A percentile compares a stretch with the other conserved stretches of the same genome.
phyloP scores from a whole-genome alignment of 2,329 filamentous ascomycete species.

The Fonsecaea multimorphosa region DNA sequence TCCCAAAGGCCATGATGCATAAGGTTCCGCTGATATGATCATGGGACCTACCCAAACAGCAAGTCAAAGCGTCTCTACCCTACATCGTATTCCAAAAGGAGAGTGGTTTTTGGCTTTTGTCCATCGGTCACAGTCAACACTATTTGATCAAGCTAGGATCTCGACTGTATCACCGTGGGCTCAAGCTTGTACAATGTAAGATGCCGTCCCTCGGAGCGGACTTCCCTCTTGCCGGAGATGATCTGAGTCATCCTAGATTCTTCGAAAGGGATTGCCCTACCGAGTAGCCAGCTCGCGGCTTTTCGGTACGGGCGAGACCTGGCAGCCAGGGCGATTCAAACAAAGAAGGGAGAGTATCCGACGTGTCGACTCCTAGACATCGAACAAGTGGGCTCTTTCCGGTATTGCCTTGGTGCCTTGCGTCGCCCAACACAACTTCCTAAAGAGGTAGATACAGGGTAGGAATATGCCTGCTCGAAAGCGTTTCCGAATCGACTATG shows the following conservation, averaged over 20 bases:
- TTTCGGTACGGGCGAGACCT: background rate
- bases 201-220: background rate
- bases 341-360: background rate
- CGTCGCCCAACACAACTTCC: background rate
- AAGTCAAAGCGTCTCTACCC: background rate
- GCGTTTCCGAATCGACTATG: background rate
- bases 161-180: background rate
- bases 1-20: background rate
- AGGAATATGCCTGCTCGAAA: background rate
- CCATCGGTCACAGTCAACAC: background rate
- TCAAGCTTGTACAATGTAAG: background rate
- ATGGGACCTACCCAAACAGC: background rate
- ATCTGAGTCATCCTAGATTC: background rate
- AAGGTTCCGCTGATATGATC: background rate
- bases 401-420: background rate
- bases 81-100: background rate
- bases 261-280: background rate
- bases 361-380: background rate
- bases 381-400: background rate
- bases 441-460: background rate
- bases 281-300: background rate
- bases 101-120: background rate
- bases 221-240: background rate
- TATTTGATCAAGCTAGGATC: background rate
- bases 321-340: background rate